Evolutionary conservation across 2,329 filamentous ascomycete genomes (phyloP).

Genomic region (Phialocephala sp.): DNA sequence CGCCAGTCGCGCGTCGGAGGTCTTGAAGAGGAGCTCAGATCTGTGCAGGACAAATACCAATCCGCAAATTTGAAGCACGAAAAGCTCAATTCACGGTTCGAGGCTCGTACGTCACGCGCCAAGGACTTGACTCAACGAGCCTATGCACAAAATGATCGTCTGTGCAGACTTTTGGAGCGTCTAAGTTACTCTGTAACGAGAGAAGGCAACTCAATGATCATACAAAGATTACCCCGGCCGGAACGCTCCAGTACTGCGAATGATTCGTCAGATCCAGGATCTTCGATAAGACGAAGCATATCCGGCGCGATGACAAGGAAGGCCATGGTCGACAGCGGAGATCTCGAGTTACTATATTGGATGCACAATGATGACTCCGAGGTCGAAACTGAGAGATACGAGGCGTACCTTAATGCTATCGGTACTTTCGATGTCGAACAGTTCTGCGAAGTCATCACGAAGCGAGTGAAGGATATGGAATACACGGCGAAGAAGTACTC

Average conservation of each 20-base stretch:
- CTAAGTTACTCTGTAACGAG: constrained; percentile 83
- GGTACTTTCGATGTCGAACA: constrained; percentile 82
- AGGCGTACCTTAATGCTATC: constrained; percentile 74
- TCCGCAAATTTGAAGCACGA: constrained; percentile 58
- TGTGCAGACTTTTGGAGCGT: constrained; percentile 83
- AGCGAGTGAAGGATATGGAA: constrained; percentile 91
- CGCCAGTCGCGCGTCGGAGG: constrained; percentile 77
- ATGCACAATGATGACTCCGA: constrained; percentile 70
- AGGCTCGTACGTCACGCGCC: constrained; percentile 73
- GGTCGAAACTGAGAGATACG: constrained; percentile 75
- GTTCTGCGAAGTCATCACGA: constrained; percentile 84
- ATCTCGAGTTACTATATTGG: constrained; percentile 83
- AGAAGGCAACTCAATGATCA: constrained; percentile 72
- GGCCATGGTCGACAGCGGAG: constrained; percentile 63
- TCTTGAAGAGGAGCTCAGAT: constrained; percentile 76
- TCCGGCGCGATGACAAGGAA: constrained; percentile 60
- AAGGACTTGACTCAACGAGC: constrained; percentile 85
- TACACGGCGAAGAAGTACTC: constrained; percentile 92
- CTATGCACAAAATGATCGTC: constrained; percentile 81
- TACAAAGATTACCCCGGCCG: constrained; percentile 72
- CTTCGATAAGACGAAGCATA: constrained; percentile 54
- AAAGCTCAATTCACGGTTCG: constrained; percentile 61
- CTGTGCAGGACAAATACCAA: constrained; percentile 69
- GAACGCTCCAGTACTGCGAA: constrained; percentile 63
- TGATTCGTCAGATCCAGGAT: constrained; percentile 62